Evolutionary conservation across 192 early-diverging fungal species (phyloP).

Genomic region (Radiomyces spectabilis): DNA sequence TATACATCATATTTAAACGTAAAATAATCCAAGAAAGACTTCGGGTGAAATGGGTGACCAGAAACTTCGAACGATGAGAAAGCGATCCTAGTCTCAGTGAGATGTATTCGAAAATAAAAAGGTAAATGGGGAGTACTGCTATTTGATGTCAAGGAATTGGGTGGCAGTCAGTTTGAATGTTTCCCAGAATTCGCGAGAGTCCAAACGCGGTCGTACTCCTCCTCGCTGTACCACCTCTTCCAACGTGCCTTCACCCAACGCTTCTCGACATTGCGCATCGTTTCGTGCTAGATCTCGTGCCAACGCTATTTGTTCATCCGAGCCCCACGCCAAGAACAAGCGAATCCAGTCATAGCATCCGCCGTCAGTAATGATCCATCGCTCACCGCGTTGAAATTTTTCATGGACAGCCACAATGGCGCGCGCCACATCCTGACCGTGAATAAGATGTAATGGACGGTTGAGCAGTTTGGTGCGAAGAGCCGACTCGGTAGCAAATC

Average conservation of each 20-base stretch:
- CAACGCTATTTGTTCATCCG: constrained; percentile 8
- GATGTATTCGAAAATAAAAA: no score
- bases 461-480: constrained; percentile 16
- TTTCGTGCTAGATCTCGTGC: constrained; percentile 6
- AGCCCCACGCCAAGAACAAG: constrained; percentile 20
- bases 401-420: constrained; percentile 37
- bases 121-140: no score
- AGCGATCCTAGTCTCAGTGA: no score
- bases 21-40: no score
- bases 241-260: constrained; percentile 5
- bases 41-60: no score
- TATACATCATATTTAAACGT: no score
- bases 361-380: constrained; percentile 54
- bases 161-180: constrained; percentile 15
- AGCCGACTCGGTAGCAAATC: constrained; percentile 32
- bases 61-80: no score
- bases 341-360: constrained; percentile 48
- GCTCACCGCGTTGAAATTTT: constrained; percentile 19
- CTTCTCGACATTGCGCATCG: constrained; percentile 9
- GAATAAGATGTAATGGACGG: constrained; percentile 47
- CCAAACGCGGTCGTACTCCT: constrained; percentile 13
- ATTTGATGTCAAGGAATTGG: constrained; percentile 14
- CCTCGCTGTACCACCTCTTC: constrained; percentile 11
- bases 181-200: constrained; percentile 29
- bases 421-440: constrained; percentile 52